Percentiles rank a stretch among this genome's conserved stretches.
Conservation (phyloP, 192 early-diverging fungal species). For the Podila horticola region DNA sequence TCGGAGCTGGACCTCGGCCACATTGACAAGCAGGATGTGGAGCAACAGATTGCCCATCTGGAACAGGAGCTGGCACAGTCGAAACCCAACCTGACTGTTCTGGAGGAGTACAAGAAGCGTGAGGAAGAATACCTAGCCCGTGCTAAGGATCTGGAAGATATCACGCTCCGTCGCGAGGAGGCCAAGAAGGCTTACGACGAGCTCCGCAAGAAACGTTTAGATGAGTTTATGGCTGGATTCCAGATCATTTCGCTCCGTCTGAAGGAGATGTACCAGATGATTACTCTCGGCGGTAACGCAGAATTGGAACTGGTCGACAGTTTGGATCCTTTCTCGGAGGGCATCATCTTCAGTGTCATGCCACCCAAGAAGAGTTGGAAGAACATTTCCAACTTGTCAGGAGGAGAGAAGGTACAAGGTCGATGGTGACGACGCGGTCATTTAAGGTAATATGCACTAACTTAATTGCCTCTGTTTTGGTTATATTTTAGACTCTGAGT, state of each 20-base stretch:
- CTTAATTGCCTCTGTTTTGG: neutral
- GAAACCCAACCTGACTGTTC: conserved; percentile 87
- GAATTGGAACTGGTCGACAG: conserved; percentile 97
- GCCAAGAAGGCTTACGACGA: conserved; percentile 80
- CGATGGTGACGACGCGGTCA: neutral
- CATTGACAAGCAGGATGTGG: conserved; percentile 72
- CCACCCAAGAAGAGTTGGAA: conserved; percentile 99
- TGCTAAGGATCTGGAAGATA: conserved; percentile 77
- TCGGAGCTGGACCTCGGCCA: conserved; percentile 70
- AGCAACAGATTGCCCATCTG: conserved; percentile 75
- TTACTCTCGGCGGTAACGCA: conserved; percentile 97
- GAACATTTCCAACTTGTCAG: conserved; percentile 98
- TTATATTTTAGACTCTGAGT: conserved; percentile 78
- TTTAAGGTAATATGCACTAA: neutral
- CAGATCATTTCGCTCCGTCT: conserved; percentile 91
- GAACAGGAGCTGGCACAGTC: conserved; percentile 72
- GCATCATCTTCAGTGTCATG: conserved; percentile 98
- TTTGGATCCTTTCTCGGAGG: conserved; percentile 99
- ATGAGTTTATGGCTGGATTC: conserved; percentile 97
- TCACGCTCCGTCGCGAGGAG: conserved; percentile 77
- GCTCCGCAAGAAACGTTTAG: conserved; percentile 80
- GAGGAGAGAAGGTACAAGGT: conserved; percentile 92
- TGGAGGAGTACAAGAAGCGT: conserved; percentile 88
- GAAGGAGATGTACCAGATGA: conserved; percentile 99
- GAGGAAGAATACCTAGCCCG: conserved; percentile 78